Base-by-base conservation (phyloP, 192 early-diverging fungal species). In the Backusella westeae region DNA sequence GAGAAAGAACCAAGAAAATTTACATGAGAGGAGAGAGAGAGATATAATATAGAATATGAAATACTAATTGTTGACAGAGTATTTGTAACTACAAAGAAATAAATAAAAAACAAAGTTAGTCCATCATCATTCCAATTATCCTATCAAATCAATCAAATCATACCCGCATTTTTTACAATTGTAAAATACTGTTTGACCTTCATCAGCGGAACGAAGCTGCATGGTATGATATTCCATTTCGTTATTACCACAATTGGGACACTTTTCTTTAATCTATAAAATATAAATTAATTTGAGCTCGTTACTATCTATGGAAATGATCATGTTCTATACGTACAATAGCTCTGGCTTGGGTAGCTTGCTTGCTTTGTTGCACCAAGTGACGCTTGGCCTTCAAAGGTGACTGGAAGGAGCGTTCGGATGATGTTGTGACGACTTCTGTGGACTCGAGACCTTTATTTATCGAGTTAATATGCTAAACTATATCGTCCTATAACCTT, bases 161-260 rank as follows among this genome's bases (percentile, higher is more conserved):
- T 93, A 95, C 86, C 96, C 96, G 87, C 98, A 99, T 85, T 97
- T 95, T 44, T 90, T 88, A 85, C 98, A 99, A 76, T 89, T 93
- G 85, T 97, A 98, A 81, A 99, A 99, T n/a, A 99, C 90, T n/a
- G 98, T 99, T 85, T 99, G 98, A 49, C 98, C 98, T 91, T 99
- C 98, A 90, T 99, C 98, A 15, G 98, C 98, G 75, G 94, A 95
- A 56, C 98, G 93, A 80, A 99, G 85, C 82, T 99, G 98, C 84
- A 96, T 94, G 3, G 98, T 98, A 79, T 97, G 92, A 84, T 95
- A 99, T 17, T 90, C 92, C 95, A 99, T 96, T 86, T 98, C 96
- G 19, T 91, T 90, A 26, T 91, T 86, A 65, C 93, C 98, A 82
- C 98, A 99, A 70, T 96, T 91, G 23, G 95, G 96, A 84, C 98